Evolutionary conservation across 2,329 filamentous ascomycete genomes (phyloP), one percentile per base, ranked within the genome.

Genomic region (Cercospora janseana): DNA sequence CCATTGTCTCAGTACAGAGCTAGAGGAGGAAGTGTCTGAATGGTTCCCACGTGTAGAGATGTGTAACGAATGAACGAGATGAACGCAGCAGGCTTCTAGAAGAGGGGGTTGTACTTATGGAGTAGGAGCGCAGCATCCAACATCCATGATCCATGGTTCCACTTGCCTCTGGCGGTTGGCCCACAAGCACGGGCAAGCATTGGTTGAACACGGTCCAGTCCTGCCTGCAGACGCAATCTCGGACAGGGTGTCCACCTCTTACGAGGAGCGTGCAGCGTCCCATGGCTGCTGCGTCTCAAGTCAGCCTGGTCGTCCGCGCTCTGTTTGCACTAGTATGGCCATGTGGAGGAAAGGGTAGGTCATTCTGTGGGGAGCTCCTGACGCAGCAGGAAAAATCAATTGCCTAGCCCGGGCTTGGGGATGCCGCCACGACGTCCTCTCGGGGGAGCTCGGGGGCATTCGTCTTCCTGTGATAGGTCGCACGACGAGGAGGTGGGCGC

Each of bases 1-100:
- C 72, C 73, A 75, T 76, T 48, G 45, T 70, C 60, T 3, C 46
- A 20, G 16, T 41, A 12, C 40, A 23, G 18, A 21, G 21, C 28
- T 29, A 12, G 29, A 31, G 24, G 20, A 12, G 24, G 27, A 37
- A 29, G n/a, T 27, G 7, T 27, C 10, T 46, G 32, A 13, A 21
- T 4, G n/a, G 9, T 20, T 21, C 9, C 38, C 28, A 35, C 37
- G 6, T 27, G 41, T 10, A 29, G 15, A 50, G 23, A 32, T 15
- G n/a, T 9, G 24, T 24, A 31, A 35, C 3, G 29, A 35, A 6
- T 13, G 3, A 18, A 12, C 8, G 3, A 18, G 15, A 23, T 21
- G 34, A 21, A 15, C 3, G 16, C n/a, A 7, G 23, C 28, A 15
- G 10, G 24, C n/a, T 26, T n/a, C 18, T 13, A 16, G 31, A 26